Percentiles rank a stretch among this genome's conserved stretches.
Conservation (phyloP, 2,329 filamentous ascomycete species). For the Aspergillus sp. region DNA sequence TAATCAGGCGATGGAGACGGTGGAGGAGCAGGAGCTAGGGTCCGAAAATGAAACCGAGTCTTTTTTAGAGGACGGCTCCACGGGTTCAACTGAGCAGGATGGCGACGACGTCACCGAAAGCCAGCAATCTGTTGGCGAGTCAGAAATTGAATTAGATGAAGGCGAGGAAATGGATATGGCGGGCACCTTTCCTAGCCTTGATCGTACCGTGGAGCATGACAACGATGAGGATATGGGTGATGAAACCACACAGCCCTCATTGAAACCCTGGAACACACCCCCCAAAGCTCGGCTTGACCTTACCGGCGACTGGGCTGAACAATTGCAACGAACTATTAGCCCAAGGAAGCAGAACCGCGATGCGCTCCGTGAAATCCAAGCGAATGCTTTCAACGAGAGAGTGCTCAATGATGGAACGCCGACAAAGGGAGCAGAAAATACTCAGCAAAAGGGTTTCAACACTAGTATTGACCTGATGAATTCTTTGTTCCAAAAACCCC, state of each 20-base stretch:
- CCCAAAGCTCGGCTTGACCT: slow-evolving; percentile 54
- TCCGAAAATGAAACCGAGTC: slow-evolving; percentile 54
- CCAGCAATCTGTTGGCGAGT: slow-evolving; percentile 58
- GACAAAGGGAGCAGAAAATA: slow-evolving; percentile 19
- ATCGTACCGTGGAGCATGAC: slow-evolving; percentile 74
- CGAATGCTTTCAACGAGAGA: slow-evolving; percentile 55
- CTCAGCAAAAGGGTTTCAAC: slow-evolving; percentile 64
- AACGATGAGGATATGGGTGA: slow-evolving; percentile 49
- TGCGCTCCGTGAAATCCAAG: slow-evolving; percentile 66
- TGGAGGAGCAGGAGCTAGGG: slow-evolving; percentile 44
- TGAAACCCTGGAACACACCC: slow-evolving; percentile 48
- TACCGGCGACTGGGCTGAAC: slow-evolving; percentile 88
- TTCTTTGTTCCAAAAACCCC: slow-evolving; percentile 76
- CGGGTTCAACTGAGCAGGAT: slow-evolving; percentile 69
- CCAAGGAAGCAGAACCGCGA: slow-evolving; percentile 87
- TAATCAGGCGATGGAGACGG: slow-evolving; percentile 58
- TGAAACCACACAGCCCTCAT: slow-evolving; percentile 41
- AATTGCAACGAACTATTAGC: slow-evolving; percentile 90
- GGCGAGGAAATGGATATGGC: slow-evolving; percentile 81
- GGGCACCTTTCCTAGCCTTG: slow-evolving; percentile 71
- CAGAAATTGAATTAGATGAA: slow-evolving; percentile 61
- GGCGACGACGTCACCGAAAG: slow-evolving; percentile 50
- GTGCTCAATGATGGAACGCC: slow-evolving; percentile 38
- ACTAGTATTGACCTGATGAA: slow-evolving; percentile 97
- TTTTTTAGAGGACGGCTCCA: slow-evolving; percentile 94